phyloP scores from a whole-genome alignment of 106 monocot genomes.

The Triglochin maritima region DNA sequence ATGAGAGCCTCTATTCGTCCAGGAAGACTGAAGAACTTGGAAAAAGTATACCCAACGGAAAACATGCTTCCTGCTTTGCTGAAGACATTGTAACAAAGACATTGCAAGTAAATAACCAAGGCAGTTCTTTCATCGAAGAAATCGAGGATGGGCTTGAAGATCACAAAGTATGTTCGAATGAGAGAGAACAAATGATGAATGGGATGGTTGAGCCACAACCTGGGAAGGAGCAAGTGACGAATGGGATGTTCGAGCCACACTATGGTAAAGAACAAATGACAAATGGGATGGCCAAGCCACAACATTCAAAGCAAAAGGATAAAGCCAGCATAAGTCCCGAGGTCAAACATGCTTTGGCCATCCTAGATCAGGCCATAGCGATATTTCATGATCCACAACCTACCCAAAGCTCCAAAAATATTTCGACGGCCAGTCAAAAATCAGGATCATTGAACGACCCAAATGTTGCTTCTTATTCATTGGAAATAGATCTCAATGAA shows the following conservation, averaged over 20 bases:
- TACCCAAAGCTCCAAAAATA: not conserved
- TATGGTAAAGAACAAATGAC: not conserved
- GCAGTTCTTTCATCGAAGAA: slow-evolving; percentile 1
- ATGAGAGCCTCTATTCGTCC: slow-evolving; percentile 15
- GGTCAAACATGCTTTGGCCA: slow-evolving; percentile 33
- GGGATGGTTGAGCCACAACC: too few relatives aligned
- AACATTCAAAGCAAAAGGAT: slow-evolving; percentile 1
- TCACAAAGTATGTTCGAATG: too few relatives aligned
- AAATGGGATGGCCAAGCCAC: not conserved
- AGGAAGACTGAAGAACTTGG: not conserved
- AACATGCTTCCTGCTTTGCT: not conserved
- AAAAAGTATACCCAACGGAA: slow-evolving; percentile 1
- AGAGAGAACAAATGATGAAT: too few relatives aligned
- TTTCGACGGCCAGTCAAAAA: too few relatives aligned
- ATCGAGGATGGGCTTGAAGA: not conserved
- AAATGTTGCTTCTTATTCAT: too few relatives aligned
- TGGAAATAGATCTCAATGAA: too few relatives aligned
- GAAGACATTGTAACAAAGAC: too few relatives aligned
- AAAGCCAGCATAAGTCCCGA: slow-evolving; percentile 34
- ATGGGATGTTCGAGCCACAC: not conserved
- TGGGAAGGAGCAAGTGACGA: too few relatives aligned
- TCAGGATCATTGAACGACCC: too few relatives aligned
- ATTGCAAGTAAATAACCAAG: too few relatives aligned
- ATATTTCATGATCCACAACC: slow-evolving; percentile 16
- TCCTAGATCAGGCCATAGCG: slow-evolving; percentile 35